Percentiles rank a stretch among this genome's conserved stretches.
Evolutionary conservation across 1,284 basidiomycete genomes (phyloP).

Genomic region (Calocybe gambosa): DNA sequence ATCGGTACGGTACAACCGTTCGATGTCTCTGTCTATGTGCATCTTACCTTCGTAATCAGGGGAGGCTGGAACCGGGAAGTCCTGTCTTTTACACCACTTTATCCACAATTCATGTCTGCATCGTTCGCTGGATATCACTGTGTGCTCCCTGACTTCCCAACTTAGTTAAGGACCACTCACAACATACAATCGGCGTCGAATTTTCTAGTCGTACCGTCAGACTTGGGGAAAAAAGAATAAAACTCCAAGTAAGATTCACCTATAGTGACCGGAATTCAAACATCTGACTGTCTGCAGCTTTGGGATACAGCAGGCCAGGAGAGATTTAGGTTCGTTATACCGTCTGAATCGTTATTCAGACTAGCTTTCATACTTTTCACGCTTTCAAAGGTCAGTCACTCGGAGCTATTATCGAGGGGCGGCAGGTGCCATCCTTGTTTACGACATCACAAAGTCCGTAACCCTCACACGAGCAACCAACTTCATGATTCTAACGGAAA

Average conservation of each 20-base stretch:
- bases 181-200: constrained; percentile 97
- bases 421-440: constrained; percentile 90
- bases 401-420: constrained; percentile 95
- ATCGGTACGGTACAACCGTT: constrained; percentile 57
- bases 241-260: constrained; percentile 69
- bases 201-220: constrained; percentile 88
- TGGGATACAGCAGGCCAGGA: constrained; percentile 99
- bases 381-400: constrained; percentile 77
- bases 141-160: constrained; percentile 15
- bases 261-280: constrained; percentile 10
- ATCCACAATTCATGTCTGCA: constrained; percentile 86
- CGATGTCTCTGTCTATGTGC: not conserved
- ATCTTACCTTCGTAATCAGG: constrained; percentile 40
- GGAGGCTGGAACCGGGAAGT: constrained; percentile 95
- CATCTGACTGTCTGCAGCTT: constrained; percentile 43
- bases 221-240: constrained; percentile 89
- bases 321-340: constrained; percentile 65
- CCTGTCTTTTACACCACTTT: constrained; percentile 92
- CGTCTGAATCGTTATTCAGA: constrained; percentile 4
- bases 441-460: constrained; percentile 89
- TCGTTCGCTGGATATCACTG: constrained; percentile 5
- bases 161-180: constrained; percentile 91
- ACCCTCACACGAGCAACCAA: constrained; percentile 7
- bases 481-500: constrained; percentile 9
- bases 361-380: not conserved